Evolutionary conservation across 2,329 filamentous ascomycete species (phyloP).

Genomic region (Intubia oerlemansii): DNA sequence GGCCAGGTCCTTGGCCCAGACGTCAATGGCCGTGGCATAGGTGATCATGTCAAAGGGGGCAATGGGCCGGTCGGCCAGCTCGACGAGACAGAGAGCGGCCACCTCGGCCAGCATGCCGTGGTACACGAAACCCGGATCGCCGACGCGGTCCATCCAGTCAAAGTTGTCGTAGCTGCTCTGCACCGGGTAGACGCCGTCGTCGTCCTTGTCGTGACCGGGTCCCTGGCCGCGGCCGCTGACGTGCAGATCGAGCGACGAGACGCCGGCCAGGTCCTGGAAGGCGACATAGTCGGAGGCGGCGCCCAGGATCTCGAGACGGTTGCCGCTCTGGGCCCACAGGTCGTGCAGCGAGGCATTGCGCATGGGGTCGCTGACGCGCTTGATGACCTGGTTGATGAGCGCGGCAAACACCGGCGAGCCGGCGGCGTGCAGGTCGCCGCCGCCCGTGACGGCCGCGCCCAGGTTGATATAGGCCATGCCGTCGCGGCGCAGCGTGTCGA

Average conservation of each 20-base stretch:
- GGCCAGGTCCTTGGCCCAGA: conserved; percentile 27
- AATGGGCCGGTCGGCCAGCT: conserved; percentile 61
- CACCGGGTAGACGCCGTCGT: conserved; percentile 31
- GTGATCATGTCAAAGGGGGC: conserved; percentile 60
- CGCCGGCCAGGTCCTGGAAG: conserved; percentile 82
- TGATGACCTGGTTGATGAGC: conserved; percentile 50
- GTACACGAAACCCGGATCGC: conserved; percentile 67
- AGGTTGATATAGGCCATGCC: conserved; percentile 84
- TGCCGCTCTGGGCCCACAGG: conserved; percentile 49
- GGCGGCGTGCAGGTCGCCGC: conserved; percentile 47
- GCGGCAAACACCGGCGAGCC: conserved; percentile 65
- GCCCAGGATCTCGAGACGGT: conserved; percentile 45
- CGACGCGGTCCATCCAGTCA: conserved; percentile 60
- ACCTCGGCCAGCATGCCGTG: conserved; percentile 64
- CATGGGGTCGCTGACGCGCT: conserved; percentile 51
- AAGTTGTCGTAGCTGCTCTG: conserved; percentile 82
- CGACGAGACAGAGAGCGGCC: conserved; percentile 62
- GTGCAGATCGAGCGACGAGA: conserved; percentile 65
- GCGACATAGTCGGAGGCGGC: conserved; percentile 67
- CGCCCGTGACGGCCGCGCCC: conserved; percentile 59
- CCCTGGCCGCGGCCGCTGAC: conserved; percentile 25
- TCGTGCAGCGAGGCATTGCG: conserved; percentile 51
- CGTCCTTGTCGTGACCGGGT: conserved; percentile 1
- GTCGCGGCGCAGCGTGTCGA: conserved; percentile 48
- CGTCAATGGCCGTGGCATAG: conserved; percentile 47